A percentile compares a stretch with the other conserved stretches of the same genome.
These are phyloP conservation scores for Cryphonectria carpinicola DNA, from an alignment of 2,329 filamentous ascomycete genomes.

Conservation along the genomic window DNA sequence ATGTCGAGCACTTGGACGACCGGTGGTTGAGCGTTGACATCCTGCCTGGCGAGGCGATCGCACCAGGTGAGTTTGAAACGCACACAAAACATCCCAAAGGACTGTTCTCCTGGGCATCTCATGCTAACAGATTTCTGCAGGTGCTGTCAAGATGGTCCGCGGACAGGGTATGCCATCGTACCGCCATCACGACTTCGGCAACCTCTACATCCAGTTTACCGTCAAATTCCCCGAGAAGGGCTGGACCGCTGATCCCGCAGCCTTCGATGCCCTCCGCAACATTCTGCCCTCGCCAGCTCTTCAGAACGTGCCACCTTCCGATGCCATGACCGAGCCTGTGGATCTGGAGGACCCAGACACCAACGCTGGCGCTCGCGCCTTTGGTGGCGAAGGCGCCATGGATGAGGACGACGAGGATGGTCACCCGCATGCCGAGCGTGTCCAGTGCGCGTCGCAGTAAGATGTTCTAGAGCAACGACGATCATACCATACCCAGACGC, in stretches of 20 bases:
- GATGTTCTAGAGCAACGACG: slow-evolving; percentile 36
- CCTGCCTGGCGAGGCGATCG: slow-evolving; percentile 90
- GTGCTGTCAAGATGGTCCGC: slow-evolving; percentile 88
- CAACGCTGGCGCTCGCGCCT: slow-evolving; percentile 68
- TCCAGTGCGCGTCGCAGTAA: slow-evolving; percentile 91
- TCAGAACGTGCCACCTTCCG: slow-evolving; percentile 70
- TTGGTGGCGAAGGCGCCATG: slow-evolving; percentile 62
- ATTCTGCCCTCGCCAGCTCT: slow-evolving; percentile 75
- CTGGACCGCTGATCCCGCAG: slow-evolving; percentile 67
- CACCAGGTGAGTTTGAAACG: slow-evolving; percentile 70
- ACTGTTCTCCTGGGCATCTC: neutral
- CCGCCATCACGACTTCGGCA: slow-evolving; percentile 92
- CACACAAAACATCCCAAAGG: neutral
- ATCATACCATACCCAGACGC: neutral
- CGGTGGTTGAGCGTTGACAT: slow-evolving; percentile 95
- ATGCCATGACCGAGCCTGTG: slow-evolving; percentile 91
- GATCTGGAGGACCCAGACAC: slow-evolving; percentile 84
- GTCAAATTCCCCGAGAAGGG: slow-evolving; percentile 93
- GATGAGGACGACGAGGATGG: slow-evolving; percentile 81
- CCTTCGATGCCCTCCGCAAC: slow-evolving; percentile 79
- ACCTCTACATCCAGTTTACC: slow-evolving; percentile 96
- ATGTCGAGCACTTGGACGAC: slow-evolving; percentile 95
- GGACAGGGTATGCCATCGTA: slow-evolving; percentile 97
- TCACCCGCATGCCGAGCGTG: slow-evolving; percentile 74
- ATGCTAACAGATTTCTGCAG: slow-evolving; percentile 50